Evolutionary conservation across 768 basidiomycete genomes (phyloP), one percentile per base, ranked within the genome.

Genomic region (Collybiopsis luxurians): DNA sequence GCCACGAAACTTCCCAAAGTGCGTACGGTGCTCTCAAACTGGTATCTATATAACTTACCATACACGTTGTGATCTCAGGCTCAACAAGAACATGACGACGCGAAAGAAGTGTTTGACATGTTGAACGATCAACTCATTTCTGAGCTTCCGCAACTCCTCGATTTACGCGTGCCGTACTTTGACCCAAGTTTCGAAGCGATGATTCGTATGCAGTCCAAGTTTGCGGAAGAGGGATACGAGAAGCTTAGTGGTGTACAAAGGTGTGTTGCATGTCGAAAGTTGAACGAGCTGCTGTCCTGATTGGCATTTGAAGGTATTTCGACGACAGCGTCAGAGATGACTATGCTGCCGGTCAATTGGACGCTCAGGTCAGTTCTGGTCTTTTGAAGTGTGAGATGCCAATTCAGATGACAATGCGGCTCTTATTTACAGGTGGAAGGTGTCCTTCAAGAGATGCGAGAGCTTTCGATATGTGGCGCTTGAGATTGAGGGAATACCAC

Each of bases 161-260:
- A 98, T 66, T 84, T 98, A 19, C 91, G 97, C 38, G 90, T 99
- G 24, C 97, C 97, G 0, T 99, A 92, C 79, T 95, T 98, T 61
- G 97, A 98, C 70, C 97, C 97, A 4, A 95, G 91, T 63, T 98
- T 98, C 69, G 97, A 98, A 73, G 92, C 96, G 45, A 98, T 98
- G 96, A 94, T 95, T 61, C 84, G 97, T 28, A 92, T 97, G 85
- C 97, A 99, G 67, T 85, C 91, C 67, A 95, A 95, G 67, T 98
- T 98, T 67, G 95, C 96, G 0, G 93, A 98, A 70, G 96, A 99
- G 64, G 95, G 96, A 0, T 98, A 99, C 69, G 95, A 98, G 75
- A 97, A 95, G 73, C 83, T 98, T 50, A 89, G 94, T 49, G 87
- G 92, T 44, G 95, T 98, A 9, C 96, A 99, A 71, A 77, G 93